Base-by-base conservation (phyloP, 2,329 filamentous ascomycete species). In the Penicillium brevicompactum region DNA sequence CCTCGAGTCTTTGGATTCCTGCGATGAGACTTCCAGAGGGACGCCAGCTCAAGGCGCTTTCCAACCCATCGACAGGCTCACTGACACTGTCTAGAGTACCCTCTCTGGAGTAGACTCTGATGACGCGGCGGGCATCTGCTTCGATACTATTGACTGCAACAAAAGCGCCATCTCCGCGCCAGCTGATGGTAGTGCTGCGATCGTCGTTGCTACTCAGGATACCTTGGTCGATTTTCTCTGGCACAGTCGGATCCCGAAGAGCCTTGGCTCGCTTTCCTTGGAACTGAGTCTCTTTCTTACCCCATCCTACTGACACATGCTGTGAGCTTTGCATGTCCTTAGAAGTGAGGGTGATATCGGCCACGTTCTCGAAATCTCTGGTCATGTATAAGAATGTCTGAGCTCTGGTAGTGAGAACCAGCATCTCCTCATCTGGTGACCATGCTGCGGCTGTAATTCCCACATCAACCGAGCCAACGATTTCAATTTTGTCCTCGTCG, bases 211-310 rank as follows among this genome's bases (percentile, higher is more conserved):
- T 67, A 67, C 91, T 95, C 14, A 92, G 76, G 7, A 85, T 77
- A 40, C 94, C 94, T 69, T 92, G 85, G 67, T 97, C 94, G 16
- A 97, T 84, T 70, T 88, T 90, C 71, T 97, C 92, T 0, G 94
- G 94, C 63, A 99, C 90, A 9, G 94, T 99, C 14, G 94, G 94
- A 73, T 99, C 94, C 51, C 91, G 85, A 61, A 97, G 79, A 18
- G 92, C 92, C 76, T 86, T 87, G 54, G 92, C 93, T 59, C 92
- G 86, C 67, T 90, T 91, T 48, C 94, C 94, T 69, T 97, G 90
- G 73, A 99, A 99, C 72, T 99, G 94, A 0, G 94, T 99, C 76
- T 99, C 94, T 70, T 90, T 91, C 79, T 97, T 97, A 56, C 94
- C 94, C 94, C 94, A 99, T 47, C 94, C 94, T 21, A 99, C 93